Base-by-base conservation (phyloP, 164 flowering plant species). In the Hamamelis virginiana region DNA sequence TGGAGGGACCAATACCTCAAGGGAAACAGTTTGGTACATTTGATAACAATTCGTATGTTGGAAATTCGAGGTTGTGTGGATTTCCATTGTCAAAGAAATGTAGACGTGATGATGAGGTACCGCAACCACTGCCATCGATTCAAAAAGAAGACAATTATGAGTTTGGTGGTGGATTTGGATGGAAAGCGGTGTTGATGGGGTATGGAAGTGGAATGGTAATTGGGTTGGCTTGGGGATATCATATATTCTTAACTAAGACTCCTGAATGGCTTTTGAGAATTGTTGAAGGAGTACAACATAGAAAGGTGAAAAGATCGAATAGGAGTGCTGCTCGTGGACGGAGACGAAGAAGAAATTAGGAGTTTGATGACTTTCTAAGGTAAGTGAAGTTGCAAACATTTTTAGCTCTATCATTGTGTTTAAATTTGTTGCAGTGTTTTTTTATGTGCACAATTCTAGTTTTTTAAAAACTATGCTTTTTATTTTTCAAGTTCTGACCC, bases 41-140 rank as follows among this genome's bases (percentile, higher is more conserved):
- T 47, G 16, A 45, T 1, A 46, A 19, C 25, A 8, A 46, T n/a
- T 59, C 72, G 1, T 69, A 43, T 15, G n/a, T 6, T 1, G 66
- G 66, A 4, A 69, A 69, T n/a, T 38, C 28, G 4, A 65, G 66
- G n/a, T 41, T 69, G n/a, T 69, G 72, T 60, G 72, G 72, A 48
- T 19, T 14, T 33, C 65, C 71, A 8, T 21, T 69, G 45, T 1
- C 72, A n/a, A 11, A 33, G 18, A 9, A 27, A 18, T 46, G 65
- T n/a, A 18, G 11, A 1, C 8, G 14, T 16, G 18, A 47, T 25
- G 65, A 69, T 1, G 28, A n/a, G 11, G 45, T n/a, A 46, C 8
- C 45, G 4, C 65, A 53, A n/a, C n/a, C 14, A 41, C 44, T 18
- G 15, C 23, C 65, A 21, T 12, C 50, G 16, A 11, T 46, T 1